These are phyloP conservation scores for Actinidia chinensis DNA, from an alignment of 179 eudicot species.

Conservation along the genomic window DNA sequence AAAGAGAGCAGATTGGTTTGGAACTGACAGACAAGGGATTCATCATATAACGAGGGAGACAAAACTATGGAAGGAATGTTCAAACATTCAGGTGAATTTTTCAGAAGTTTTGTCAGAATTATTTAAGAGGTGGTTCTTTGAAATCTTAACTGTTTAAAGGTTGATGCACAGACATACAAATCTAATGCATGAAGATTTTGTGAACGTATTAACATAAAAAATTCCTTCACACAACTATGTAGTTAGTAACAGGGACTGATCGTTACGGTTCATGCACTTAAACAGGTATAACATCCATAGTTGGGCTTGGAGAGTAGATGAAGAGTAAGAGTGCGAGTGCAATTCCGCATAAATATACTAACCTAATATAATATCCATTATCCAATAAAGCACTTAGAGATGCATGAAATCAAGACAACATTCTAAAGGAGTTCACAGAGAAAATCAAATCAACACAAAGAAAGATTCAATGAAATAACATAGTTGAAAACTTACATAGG, in stretches of 20 bases:
- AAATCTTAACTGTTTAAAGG: not conserved
- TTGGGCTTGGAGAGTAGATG: not conserved
- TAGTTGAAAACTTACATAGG: conserved; percentile 63
- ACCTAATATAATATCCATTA: not conserved
- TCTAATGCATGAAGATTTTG: not conserved
- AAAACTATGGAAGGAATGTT: not conserved
- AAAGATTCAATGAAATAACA: conserved; percentile 6
- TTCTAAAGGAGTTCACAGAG: not conserved
- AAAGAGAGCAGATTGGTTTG: not conserved
- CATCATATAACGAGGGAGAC: not conserved
- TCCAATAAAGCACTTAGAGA: not conserved
- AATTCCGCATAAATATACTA: not conserved
- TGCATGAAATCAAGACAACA: not conserved
- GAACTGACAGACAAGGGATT: not conserved
- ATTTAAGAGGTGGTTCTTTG: not conserved
- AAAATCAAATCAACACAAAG: conserved; percentile 2
- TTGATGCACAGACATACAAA: not conserved
- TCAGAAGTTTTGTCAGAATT: too few relatives aligned
- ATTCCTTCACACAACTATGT: not conserved
- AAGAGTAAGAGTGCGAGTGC: not conserved
- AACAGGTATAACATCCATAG: not conserved
- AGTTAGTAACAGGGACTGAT: not conserved
- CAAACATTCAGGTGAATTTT: too few relatives aligned
- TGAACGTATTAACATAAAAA: not conserved
- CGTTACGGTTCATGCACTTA: not conserved